These are phyloP conservation scores for Flaveria linearis DNA, from an alignment of 129 eudicot species.

Conservation along the genomic window DNA sequence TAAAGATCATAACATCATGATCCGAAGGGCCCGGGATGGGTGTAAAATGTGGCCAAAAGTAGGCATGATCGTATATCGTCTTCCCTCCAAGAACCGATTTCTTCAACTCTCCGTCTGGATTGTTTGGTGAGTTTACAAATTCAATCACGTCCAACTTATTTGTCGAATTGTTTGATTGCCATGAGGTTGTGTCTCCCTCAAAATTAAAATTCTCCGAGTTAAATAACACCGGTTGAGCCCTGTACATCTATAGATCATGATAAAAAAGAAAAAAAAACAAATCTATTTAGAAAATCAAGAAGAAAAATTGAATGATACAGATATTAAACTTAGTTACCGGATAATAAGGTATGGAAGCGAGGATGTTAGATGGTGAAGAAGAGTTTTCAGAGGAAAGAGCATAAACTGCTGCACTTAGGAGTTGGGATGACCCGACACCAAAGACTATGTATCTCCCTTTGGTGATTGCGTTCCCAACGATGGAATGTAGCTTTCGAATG, in stretches of 20 bases:
- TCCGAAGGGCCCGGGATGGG: slow-evolving; percentile 59
- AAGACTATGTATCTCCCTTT: slow-evolving; percentile 51
- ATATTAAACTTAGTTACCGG: slow-evolving; percentile 39
- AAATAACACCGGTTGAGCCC: slow-evolving; percentile 49
- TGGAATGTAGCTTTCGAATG: slow-evolving; percentile 56
- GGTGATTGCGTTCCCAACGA: slow-evolving; percentile 61
- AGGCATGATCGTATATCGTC: slow-evolving; percentile 58
- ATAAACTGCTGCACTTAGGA: slow-evolving; percentile 63
- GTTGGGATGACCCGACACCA: slow-evolving; percentile 68
- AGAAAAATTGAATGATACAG: not conserved
- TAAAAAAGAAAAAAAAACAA: not conserved
- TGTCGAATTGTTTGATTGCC: slow-evolving; percentile 31
- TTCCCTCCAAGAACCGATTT: slow-evolving; percentile 48
- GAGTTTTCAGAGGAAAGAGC: slow-evolving; percentile 61
- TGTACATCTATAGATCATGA: slow-evolving; percentile 23
- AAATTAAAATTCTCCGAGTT: slow-evolving; percentile 40
- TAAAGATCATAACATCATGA: slow-evolving; percentile 67
- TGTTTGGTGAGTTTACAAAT: slow-evolving; percentile 62
- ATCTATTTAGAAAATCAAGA: not conserved
- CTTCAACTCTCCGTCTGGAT: slow-evolving; percentile 57
- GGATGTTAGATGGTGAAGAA: slow-evolving; percentile 43
- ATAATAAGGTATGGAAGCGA: slow-evolving; percentile 56
- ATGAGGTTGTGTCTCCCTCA: slow-evolving; percentile 49
- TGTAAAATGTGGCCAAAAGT: slow-evolving; percentile 71
- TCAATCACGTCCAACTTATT: slow-evolving; percentile 40